Conservation (phyloP, 1,139 yeast species). For the Wickerhamiella pararugosa region DNA sequence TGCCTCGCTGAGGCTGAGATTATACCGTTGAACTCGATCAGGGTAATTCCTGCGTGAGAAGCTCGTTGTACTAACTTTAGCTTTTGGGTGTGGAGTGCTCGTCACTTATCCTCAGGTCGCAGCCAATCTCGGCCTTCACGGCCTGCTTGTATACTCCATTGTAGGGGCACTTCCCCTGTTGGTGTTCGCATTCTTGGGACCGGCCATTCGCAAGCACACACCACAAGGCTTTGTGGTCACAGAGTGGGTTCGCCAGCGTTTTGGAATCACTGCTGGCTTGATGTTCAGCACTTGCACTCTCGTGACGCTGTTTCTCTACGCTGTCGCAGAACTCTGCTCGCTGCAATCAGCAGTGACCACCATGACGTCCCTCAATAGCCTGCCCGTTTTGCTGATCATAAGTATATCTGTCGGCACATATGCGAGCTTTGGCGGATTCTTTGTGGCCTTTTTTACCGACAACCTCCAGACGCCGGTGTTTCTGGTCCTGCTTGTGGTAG, state of each 20-base stretch:
- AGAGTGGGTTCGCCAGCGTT: slow-evolving; percentile 85
- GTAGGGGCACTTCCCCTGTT: slow-evolving; percentile 74
- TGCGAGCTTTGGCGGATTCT: slow-evolving; percentile 81
- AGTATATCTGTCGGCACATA: slow-evolving; percentile 78
- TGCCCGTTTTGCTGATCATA: slow-evolving; percentile 74
- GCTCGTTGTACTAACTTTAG: slow-evolving; percentile 25
- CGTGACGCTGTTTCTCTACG: slow-evolving; percentile 71
- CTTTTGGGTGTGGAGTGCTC: slow-evolving; percentile 64
- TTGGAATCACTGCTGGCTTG: slow-evolving; percentile 54
- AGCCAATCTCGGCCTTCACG: slow-evolving; percentile 75
- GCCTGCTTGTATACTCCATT: slow-evolving; percentile 68
- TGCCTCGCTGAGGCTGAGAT: slow-evolving; percentile 40
- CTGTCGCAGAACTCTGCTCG: slow-evolving; percentile 80
- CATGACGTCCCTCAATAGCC: slow-evolving; percentile 62
- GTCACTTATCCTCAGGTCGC: slow-evolving; percentile 81
- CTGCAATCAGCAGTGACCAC: slow-evolving; percentile 61
- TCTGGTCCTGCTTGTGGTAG: slow-evolving; percentile 47
- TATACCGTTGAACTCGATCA: slow-evolving; percentile 73
- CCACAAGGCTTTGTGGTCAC: slow-evolving; percentile 87
- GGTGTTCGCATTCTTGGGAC: slow-evolving; percentile 70
- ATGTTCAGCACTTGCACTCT: slow-evolving; percentile 72
- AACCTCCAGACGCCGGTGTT: slow-evolving; percentile 73
- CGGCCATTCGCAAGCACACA: slow-evolving; percentile 57
- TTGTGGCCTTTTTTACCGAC: slow-evolving; percentile 78
- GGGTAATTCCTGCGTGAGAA: slow-evolving; percentile 78